Base-by-base conservation (phyloP, 2,329 filamentous ascomycete species). In the Hymenoscyphus albidus region DNA sequence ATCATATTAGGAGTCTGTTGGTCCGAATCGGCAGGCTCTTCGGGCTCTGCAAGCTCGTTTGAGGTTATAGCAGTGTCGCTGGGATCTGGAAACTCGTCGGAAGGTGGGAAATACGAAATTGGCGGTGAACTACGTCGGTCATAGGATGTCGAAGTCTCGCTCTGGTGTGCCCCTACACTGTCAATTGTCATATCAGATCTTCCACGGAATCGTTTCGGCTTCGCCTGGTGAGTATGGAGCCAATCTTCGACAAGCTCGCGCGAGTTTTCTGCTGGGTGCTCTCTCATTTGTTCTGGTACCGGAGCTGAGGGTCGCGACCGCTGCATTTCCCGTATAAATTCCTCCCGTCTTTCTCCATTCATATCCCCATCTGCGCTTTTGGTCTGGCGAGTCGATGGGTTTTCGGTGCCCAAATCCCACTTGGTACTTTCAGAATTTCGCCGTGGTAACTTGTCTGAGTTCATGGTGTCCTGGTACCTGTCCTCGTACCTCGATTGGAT, bases 381-480 rank as follows among this genome's bases (percentile, higher is more conserved):
- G 56, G 62, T 61, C 56, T 42, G 63, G 27, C 57, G 38, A 22
- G 64, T 58, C 38, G 67, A 61, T 40, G 56, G 56, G 35, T 58
- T 38, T 35, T 66, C 68, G n/a, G 59, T 66, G 51, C 64, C 70
- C 51, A 70, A 22, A 55, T 71, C 68, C 73, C 73, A 74, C 5
- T 65, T 63, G 5, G 73, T 69, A 60, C 71, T 76, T 63, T 76
- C 74, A 9, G 74, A 76, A 63, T 75, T 75, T 58, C 73, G 72
- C n/a, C 65, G 64, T 27, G 48, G 48, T 27, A 54, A 22, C 9
- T 12, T 54, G 9, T 54, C 48, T 9, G 48, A 54, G 18, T 54
- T 18, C 12, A 65, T 40, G 18, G 59, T 61, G 16, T 65, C 66
- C 14, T 70, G 69, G 18, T 67, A 62, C 18, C 67, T 60, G 16